These are phyloP conservation scores for Oryza rufipogon DNA, from an alignment of 176 grass and related monocot genomes.

Conservation along the genomic window DNA sequence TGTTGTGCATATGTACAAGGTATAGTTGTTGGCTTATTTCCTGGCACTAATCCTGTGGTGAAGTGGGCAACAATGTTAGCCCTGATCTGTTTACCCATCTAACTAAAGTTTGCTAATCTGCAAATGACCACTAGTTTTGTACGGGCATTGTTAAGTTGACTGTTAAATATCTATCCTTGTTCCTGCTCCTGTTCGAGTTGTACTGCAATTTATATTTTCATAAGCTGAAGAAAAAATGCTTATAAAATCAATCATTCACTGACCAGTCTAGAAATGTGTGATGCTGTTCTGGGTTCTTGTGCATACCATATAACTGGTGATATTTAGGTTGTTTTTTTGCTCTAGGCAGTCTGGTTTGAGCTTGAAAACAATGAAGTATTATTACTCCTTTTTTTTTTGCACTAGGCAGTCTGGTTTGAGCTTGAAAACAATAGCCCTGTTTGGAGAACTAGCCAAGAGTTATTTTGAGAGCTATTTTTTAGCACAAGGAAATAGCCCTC, in stretches of 20 bases:
- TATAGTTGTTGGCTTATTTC: background rate
- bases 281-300: constrained; percentile 6
- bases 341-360: background rate
- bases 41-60: background rate
- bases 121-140: background rate
- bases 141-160: background rate
- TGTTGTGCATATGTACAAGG: background rate
- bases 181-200: background rate
- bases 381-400: background rate
- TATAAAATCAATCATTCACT: constrained; percentile 1
- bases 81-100: constrained; percentile 7
- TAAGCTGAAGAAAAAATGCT: constrained; percentile 16
- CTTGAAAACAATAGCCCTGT: too few relatives aligned
- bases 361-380: background rate
- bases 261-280: background rate
- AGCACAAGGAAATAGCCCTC: too few relatives aligned
- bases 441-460: too few relatives aligned
- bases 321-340: background rate
- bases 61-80: constrained; percentile 1
- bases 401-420: too few relatives aligned
- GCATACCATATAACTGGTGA: background rate
- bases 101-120: constrained; percentile 9
- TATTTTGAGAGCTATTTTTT: too few relatives aligned
- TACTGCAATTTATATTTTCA: constrained; percentile 11
- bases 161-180: background rate